A percentile compares a stretch with the other conserved stretches of the same genome.
These are phyloP conservation scores for Thelonectria rubi DNA, from an alignment of 2,329 filamentous ascomycete species.

Conservation along the genomic window DNA sequence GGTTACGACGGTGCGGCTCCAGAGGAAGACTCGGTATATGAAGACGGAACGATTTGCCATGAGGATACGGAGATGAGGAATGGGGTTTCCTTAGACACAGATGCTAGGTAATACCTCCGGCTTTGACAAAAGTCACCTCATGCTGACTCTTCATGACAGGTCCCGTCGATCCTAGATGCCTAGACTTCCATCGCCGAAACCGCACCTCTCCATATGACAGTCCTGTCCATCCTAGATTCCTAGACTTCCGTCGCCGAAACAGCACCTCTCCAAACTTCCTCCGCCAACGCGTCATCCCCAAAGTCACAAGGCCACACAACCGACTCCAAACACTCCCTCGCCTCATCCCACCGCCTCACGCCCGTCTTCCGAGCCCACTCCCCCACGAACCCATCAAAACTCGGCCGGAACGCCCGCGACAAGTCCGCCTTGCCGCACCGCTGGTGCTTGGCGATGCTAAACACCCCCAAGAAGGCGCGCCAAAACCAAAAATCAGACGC, in stretches of 20 bases:
- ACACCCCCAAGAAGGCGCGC: slow-evolving; percentile 32
- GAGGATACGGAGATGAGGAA: too few relatives aligned
- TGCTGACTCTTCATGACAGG: too few relatives aligned
- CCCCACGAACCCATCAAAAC: slow-evolving; percentile 12
- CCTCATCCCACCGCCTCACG: slow-evolving; percentile 10
- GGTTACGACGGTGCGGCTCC: not conserved
- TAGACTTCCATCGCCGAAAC: too few relatives aligned
- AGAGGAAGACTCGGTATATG: not conserved
- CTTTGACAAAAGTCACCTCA: too few relatives aligned
- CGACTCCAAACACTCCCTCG: not conserved
- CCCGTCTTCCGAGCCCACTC: slow-evolving; percentile 24
- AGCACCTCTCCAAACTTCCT: slow-evolving; percentile 21
- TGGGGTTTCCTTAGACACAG: too few relatives aligned
- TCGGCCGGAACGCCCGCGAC: not conserved
- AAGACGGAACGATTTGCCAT: not conserved
- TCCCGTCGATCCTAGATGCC: too few relatives aligned
- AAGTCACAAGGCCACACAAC: slow-evolving; percentile 25
- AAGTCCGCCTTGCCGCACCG: not conserved
- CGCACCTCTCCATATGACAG: too few relatives aligned
- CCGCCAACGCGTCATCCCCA: not conserved
- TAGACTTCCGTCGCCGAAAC: not conserved
- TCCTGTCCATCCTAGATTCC: too few relatives aligned
- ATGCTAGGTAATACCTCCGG: too few relatives aligned
- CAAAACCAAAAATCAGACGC: slow-evolving; percentile 31
- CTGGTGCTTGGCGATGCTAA: slow-evolving; percentile 26